These are phyloP conservation scores for Sclerotinia spermophila DNA, from an alignment of 2,329 filamentous ascomycete species.

Conservation along the genomic window DNA sequence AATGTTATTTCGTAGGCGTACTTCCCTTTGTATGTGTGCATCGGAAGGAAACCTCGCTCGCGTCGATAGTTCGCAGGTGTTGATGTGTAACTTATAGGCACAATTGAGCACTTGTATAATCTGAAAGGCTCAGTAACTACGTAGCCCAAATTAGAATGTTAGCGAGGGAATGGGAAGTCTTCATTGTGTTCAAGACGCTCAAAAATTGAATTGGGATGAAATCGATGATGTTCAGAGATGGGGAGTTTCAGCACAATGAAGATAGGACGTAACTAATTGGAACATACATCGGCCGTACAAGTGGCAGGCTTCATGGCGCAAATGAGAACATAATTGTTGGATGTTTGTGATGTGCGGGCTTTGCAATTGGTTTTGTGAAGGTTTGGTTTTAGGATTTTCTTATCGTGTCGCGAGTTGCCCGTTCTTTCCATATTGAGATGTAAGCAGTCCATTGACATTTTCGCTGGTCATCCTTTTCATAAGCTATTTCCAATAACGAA, in stretches of 20 bases:
- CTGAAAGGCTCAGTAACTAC: background rate
- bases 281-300: background rate
- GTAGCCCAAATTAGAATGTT: background rate
- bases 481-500: background rate
- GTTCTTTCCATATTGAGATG: conserved; percentile 4
- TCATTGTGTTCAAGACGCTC: background rate
- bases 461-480: background rate
- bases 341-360: background rate
- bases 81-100: background rate
- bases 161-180: background rate
- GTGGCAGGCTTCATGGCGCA: background rate
- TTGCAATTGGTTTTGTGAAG: background rate
- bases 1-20: conserved; percentile 45
- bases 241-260: background rate
- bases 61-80: conserved; percentile 13
- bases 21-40: conserved; percentile 62
- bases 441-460: background rate
- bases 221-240: background rate
- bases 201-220: background rate
- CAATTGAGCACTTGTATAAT: background rate
- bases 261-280: background rate
- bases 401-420: background rate
- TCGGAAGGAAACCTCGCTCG: conserved; percentile 53
- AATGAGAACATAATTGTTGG: background rate
- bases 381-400: background rate